phyloP scores from a whole-genome alignment of 768 basidiomycete genomes.

The Kwoniella sp. region DNA sequence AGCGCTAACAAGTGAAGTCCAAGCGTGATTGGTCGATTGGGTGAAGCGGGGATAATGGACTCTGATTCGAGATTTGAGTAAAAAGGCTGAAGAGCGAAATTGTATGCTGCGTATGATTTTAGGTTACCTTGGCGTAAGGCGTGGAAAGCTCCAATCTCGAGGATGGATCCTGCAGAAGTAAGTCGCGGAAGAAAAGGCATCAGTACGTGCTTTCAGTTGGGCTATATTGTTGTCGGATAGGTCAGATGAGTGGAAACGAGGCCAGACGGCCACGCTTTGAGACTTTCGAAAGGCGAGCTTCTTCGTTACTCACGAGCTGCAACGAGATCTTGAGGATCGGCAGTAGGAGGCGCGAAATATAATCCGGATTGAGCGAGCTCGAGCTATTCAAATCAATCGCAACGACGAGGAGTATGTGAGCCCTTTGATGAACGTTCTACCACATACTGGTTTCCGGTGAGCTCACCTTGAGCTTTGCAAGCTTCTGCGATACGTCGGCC shows the following conservation, averaged over 20 bases:
- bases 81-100: slow-evolving; percentile 55
- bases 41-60: slow-evolving; percentile 70
- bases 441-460: too few relatives aligned
- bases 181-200: too few relatives aligned
- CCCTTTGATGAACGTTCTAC: too few relatives aligned
- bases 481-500: slow-evolving; percentile 29
- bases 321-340: slow-evolving; percentile 36
- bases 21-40: slow-evolving; percentile 81
- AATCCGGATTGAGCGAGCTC: slow-evolving; percentile 46
- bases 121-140: slow-evolving; percentile 85
- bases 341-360: slow-evolving; percentile 40
- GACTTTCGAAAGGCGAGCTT: not conserved
- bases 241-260: too few relatives aligned
- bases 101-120: slow-evolving; percentile 92
- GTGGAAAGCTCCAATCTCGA: slow-evolving; percentile 93
- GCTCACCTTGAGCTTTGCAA: slow-evolving; percentile 43
- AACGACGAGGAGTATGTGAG: too few relatives aligned
- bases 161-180: slow-evolving; percentile 71
- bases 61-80: slow-evolving; percentile 27
- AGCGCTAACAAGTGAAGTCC: slow-evolving; percentile 93
- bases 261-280: too few relatives aligned
- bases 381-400: too few relatives aligned
- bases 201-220: too few relatives aligned
- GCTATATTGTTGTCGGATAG: too few relatives aligned
- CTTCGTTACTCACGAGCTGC: slow-evolving; percentile 34